A percentile compares a stretch with the other conserved stretches of the same genome.
phyloP scores from a whole-genome alignment of 352 stramenopile genomes.

The Phytophthora europaea region DNA sequence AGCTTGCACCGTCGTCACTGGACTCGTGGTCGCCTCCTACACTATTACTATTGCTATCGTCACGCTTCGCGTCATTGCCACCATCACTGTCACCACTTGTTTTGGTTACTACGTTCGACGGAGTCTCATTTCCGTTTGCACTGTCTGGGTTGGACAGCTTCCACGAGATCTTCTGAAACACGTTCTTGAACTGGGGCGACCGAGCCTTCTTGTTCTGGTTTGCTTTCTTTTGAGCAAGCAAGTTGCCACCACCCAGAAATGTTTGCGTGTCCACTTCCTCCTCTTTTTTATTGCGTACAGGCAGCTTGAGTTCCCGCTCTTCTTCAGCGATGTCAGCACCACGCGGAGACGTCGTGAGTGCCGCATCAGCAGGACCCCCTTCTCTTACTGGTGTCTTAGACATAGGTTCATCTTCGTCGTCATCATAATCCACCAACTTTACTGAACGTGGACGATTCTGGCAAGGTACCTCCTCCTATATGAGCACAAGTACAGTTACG shows the following conservation, averaged over 20 bases:
- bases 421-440: slow-evolving; percentile 82
- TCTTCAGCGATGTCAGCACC: slow-evolving; percentile 36
- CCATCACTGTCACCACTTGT: slow-evolving; percentile 10
- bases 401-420: slow-evolving; percentile 68
- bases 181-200: slow-evolving; percentile 78
- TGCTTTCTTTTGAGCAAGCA: slow-evolving; percentile 58
- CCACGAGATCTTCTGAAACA: slow-evolving; percentile 86
- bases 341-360: slow-evolving; percentile 18
- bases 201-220: slow-evolving; percentile 47
- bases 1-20: slow-evolving; percentile 19
- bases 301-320: slow-evolving; percentile 69
- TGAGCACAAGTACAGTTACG: slow-evolving; percentile 12
- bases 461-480: slow-evolving; percentile 57
- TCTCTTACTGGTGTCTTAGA: slow-evolving; percentile 37
- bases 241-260: slow-evolving; percentile 60
- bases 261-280: slow-evolving; percentile 55
- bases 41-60: slow-evolving; percentile 50
- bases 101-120: slow-evolving; percentile 10
- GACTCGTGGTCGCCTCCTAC: slow-evolving; percentile 24
- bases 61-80: slow-evolving; percentile 18
- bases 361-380: slow-evolving; percentile 35
- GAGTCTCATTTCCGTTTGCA: slow-evolving; percentile 18
- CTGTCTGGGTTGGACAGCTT: slow-evolving; percentile 44
- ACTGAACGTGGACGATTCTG: slow-evolving; percentile 50
- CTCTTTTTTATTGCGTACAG: slow-evolving; percentile 65